Percentiles rank a stretch among this genome's conserved stretches.
Conservation (phyloP, 441 rosid genomes). For the Kokia cookei region DNA sequence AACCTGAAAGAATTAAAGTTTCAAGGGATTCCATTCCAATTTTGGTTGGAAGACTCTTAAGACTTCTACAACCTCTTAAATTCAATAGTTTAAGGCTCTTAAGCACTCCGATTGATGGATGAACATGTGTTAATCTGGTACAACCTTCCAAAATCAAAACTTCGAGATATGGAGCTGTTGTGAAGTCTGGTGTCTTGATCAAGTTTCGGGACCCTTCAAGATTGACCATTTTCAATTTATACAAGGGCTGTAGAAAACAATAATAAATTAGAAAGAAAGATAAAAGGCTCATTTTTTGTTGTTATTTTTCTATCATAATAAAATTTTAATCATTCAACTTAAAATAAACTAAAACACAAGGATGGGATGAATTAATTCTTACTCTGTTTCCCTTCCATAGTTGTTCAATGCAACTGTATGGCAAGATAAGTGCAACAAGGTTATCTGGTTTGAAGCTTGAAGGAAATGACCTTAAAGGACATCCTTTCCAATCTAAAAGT, state of each 20-base stretch:
- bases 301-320: neutral
- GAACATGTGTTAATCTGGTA: constrained; percentile 13
- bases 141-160: constrained; percentile 13
- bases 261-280: neutral
- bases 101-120: constrained; percentile 8
- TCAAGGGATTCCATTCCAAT: constrained; percentile 17
- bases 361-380: too few species aligned
- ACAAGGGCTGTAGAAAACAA: neutral
- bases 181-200: constrained; percentile 12
- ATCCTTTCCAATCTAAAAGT: constrained; percentile 30
- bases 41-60: constrained; percentile 15
- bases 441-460: constrained; percentile 14
- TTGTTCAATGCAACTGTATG: constrained; percentile 20
- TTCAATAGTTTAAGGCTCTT: too few species aligned
- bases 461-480: constrained; percentile 25
- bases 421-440: constrained; percentile 27
- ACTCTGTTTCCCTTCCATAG: constrained; percentile 9
- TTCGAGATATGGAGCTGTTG: neutral
- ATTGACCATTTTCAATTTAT: neutral
- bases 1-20: too few species aligned
- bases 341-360: neutral
- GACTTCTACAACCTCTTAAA: neutral
- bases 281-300: neutral
- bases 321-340: too few species aligned
- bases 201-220: constrained; percentile 1